Evolutionary conservation across 345 rosid species (phyloP).

Genomic region (Gossypium turneri): DNA sequence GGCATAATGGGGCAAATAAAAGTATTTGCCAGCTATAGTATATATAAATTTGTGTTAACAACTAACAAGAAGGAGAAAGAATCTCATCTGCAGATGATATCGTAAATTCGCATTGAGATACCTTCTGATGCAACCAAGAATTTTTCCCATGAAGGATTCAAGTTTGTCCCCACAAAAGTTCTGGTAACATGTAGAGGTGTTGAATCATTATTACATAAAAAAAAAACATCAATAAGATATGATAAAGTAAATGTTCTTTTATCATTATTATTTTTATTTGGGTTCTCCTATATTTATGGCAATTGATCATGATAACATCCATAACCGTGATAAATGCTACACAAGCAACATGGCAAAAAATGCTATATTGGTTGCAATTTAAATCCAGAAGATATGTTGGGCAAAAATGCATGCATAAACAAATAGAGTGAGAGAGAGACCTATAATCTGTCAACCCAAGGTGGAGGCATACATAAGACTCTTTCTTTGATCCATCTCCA

Average conservation of each 20-base stretch:
- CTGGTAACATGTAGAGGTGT: conserved; percentile 39
- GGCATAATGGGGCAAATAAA: background rate
- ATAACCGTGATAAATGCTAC: background rate
- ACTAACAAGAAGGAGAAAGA: background rate
- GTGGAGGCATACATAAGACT: conserved; percentile 46
- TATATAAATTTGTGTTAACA: background rate
- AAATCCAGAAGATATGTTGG: background rate
- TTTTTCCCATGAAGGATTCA: conserved; percentile 76
- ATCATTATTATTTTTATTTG: background rate
- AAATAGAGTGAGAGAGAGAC: conserved; percentile 34
- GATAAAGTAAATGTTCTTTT: background rate
- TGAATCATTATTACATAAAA: conserved; percentile 9
- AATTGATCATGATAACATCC: background rate
- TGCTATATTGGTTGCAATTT: background rate
- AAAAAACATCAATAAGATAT: conserved; percentile 7
- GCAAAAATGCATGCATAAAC: background rate
- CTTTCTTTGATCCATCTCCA: conserved; percentile 35
- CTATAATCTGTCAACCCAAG: conserved; percentile 92
- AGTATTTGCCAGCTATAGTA: background rate
- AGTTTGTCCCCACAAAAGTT: conserved; percentile 84
- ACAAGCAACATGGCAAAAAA: background rate
- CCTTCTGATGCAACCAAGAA: conserved; percentile 77
- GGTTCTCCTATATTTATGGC: background rate
- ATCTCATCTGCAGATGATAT: background rate
- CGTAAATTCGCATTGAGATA: conserved; percentile 17